Conservation (phyloP, 352 stramenopile species). For the Phytopythium vexans region DNA sequence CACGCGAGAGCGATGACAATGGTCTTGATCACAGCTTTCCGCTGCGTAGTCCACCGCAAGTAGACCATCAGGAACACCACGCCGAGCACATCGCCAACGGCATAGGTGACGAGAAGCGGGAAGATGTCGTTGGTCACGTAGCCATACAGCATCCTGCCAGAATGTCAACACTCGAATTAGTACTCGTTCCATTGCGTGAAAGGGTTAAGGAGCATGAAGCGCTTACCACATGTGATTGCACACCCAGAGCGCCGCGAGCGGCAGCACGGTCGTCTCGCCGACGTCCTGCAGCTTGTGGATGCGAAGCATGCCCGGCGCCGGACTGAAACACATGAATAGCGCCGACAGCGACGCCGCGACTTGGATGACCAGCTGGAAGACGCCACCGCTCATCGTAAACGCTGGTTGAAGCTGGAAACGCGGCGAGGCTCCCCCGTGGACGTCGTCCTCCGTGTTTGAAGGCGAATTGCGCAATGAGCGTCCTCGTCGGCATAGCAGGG, state of each 20-base stretch:
- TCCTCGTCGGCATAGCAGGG: too few relatives aligned
- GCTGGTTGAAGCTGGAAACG: not conserved
- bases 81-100: conserved; percentile 42
- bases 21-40: conserved; percentile 29
- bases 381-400: conserved; percentile 7
- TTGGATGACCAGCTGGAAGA: conserved; percentile 49
- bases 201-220: too few relatives aligned
- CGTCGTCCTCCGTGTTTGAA: too few relatives aligned
- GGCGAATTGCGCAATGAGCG: too few relatives aligned
- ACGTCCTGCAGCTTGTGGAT: conserved; percentile 52
- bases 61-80: conserved; percentile 49
- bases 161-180: not conserved
- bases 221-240: conserved; percentile 74
- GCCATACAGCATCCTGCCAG: conserved; percentile 54
- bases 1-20: conserved; percentile 27
- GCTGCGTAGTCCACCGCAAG: conserved; percentile 34
- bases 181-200: not conserved
- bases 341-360: conserved; percentile 62
- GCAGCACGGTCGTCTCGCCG: conserved; percentile 38
- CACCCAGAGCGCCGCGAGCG: conserved; percentile 61
- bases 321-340: conserved; percentile 74
- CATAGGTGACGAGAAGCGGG: conserved; percentile 49
- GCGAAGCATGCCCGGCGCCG: conserved; percentile 36
- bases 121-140: conserved; percentile 45
- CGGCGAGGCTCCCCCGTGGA: not conserved